Conservation (phyloP, 257 asterid species). For the Haberlea rhodopensis region DNA sequence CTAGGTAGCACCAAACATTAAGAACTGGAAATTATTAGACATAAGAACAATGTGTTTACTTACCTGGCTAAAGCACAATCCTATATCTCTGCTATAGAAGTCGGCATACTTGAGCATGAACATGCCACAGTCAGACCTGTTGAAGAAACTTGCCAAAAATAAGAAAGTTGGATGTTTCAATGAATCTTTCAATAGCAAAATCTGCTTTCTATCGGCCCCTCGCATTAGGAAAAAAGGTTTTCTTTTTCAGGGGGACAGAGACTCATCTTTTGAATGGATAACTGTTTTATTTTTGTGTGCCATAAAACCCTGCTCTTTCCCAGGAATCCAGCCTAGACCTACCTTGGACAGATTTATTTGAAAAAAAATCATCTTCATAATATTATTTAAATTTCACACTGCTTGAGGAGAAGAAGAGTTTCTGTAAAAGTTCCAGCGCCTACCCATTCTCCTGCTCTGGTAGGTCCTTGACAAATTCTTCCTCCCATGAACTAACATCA, state of each 20-base stretch:
- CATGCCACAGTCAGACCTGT: conserved; percentile 77
- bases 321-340: too few relatives aligned
- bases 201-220: not conserved
- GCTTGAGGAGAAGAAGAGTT: not conserved
- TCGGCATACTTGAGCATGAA: conserved; percentile 75
- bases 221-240: not conserved
- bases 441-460: conserved; percentile 58
- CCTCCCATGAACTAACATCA: conserved; percentile 51
- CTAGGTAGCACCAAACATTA: not conserved
- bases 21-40: not conserved
- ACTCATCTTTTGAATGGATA: not conserved
- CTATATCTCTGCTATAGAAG: conserved; percentile 61
- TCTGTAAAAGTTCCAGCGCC: not conserved
- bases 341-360: too few relatives aligned
- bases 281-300: too few relatives aligned
- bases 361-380: too few relatives aligned
- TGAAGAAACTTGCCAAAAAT: conserved; percentile 8
- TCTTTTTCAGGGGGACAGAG: not conserved
- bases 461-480: conserved; percentile 44
- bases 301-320: too few relatives aligned
- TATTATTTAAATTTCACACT: not conserved
- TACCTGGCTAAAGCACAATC: conserved; percentile 67
- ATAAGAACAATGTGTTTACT: not conserved
- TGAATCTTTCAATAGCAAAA: not conserved
- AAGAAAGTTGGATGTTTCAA: not conserved